Evolutionary conservation across 2,329 filamentous ascomycete species (phyloP).

Genomic region (Cercospora citrullina): DNA sequence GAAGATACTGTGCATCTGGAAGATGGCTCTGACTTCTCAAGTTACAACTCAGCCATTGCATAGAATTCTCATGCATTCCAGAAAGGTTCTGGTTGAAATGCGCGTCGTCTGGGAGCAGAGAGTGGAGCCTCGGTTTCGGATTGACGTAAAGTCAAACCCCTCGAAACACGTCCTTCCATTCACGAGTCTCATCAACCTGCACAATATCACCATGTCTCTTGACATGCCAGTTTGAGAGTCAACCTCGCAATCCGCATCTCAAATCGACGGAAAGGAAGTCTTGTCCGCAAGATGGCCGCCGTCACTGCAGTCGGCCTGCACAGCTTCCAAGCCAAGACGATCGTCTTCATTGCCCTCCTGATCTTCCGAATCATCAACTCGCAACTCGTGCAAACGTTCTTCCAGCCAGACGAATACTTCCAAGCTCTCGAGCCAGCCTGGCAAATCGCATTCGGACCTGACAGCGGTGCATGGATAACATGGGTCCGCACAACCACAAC

Average conservation of each 20-base stretch:
- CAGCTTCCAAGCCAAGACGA: slow-evolving; percentile 2
- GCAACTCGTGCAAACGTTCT: slow-evolving; percentile 79
- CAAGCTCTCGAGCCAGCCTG: slow-evolving; percentile 94
- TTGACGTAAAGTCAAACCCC: neutral
- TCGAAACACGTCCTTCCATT: neutral
- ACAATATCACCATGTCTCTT: neutral
- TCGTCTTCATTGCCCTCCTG: slow-evolving; percentile 48
- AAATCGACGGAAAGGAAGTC: neutral
- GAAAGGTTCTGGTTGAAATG: neutral
- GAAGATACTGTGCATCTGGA: neutral
- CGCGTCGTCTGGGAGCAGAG: neutral
- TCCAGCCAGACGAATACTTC: slow-evolving; percentile 97
- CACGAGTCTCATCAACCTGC: neutral
- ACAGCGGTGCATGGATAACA: slow-evolving; percentile 85
- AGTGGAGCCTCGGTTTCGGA: slow-evolving; percentile 5
- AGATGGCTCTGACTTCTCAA: neutral
- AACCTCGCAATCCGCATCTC: neutral
- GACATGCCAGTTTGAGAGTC: neutral
- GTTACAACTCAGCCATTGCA: neutral
- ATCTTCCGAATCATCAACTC: slow-evolving; percentile 78
- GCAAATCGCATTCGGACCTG: slow-evolving; percentile 75
- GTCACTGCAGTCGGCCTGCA: neutral
- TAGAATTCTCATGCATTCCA: neutral
- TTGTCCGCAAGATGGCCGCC: neutral
- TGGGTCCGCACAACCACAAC: slow-evolving; percentile 63